Base-by-base conservation (phyloP, 371 early-diverging fungal genomes). In the Capillidium heterosporum region DNA sequence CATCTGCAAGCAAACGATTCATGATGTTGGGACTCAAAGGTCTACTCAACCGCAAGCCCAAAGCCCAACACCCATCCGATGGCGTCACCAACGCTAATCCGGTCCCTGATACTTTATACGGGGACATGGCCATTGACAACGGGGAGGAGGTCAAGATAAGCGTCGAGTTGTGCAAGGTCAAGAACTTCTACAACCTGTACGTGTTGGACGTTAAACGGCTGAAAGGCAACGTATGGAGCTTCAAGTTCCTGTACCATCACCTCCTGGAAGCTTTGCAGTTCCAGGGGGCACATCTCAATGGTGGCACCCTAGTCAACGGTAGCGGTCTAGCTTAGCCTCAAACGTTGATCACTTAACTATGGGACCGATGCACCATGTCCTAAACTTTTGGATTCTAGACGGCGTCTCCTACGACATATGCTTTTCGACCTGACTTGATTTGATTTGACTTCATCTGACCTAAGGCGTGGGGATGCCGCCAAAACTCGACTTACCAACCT, bases 171-270 rank as follows among this genome's bases (percentile, higher is more conserved):
- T 89, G 91, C 69, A 80, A 77, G 60, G 81, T 95, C 65, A 86
- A 87, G 68, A 90, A 91, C 65, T 65, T 92, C 56, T 78, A 75
- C 41, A 87, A 85, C 27, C 74, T 92, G n/a, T 87, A 84, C 67
- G 85, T 90, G 60, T 90, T 95, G 32, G 87, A 89, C 62, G 78
- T 95, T 64, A 80, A 89, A 62, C 80, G 95, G 49, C 71, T 85
- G 69, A 78, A 83, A 59, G 95, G 95, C 56, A 91, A 89, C 66
- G 76, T 86, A 29, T 94, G 93, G 95, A 76, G 80, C 0, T 94
- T 90, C 76, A 91, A 92, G 74, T 80, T 78, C 61, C 63, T 95
- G 26, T 93, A 93, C 67, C 81, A 90, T 60, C 70, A 74, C 7
- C 63, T 81, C 26, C 61, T 84, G 59, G 72, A 35, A 35, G 35